Conservation (phyloP, 2,329 filamentous ascomycete species). For the Cladophialophora immunda region DNA sequence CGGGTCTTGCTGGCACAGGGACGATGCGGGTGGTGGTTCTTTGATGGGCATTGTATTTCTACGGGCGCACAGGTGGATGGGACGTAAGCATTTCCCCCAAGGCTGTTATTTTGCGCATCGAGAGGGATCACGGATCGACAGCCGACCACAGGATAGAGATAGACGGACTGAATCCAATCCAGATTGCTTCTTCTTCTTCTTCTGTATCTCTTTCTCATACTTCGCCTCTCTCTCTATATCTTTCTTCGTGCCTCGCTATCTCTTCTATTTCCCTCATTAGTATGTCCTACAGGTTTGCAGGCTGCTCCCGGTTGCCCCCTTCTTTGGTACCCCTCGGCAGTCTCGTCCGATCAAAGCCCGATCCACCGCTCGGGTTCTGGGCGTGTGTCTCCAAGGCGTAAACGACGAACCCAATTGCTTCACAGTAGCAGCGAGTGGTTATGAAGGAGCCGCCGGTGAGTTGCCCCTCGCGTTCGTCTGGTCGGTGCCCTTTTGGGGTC, state of each 20-base stretch:
- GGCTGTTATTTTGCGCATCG: not conserved
- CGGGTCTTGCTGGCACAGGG: not conserved
- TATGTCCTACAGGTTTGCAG: not conserved
- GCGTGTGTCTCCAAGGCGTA: not conserved
- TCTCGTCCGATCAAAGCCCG: slow-evolving; percentile 9
- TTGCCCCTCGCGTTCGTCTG: not conserved
- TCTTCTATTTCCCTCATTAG: not conserved
- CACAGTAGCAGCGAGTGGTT: no score
- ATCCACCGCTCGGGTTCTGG: not conserved
- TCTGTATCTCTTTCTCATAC: not conserved
- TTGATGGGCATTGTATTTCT: not conserved
- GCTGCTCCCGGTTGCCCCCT: no score
- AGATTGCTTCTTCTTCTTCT: not conserved
- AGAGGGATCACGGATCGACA: not conserved
- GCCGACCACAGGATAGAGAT: not conserved
- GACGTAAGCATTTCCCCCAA: not conserved
- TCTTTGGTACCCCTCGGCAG: slow-evolving; percentile 4
- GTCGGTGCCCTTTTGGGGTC: no score
- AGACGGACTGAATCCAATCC: not conserved
- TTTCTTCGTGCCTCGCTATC: not conserved
- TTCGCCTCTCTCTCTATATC: not conserved
- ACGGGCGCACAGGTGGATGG: not conserved
- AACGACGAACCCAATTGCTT: not conserved
- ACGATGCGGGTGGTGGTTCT: not conserved
- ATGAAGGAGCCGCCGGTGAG: not conserved